Percentiles rank a stretch among this genome's conserved stretches.
Conservation (phyloP, 192 early-diverging fungal species). For the Coemansia sp. region DNA sequence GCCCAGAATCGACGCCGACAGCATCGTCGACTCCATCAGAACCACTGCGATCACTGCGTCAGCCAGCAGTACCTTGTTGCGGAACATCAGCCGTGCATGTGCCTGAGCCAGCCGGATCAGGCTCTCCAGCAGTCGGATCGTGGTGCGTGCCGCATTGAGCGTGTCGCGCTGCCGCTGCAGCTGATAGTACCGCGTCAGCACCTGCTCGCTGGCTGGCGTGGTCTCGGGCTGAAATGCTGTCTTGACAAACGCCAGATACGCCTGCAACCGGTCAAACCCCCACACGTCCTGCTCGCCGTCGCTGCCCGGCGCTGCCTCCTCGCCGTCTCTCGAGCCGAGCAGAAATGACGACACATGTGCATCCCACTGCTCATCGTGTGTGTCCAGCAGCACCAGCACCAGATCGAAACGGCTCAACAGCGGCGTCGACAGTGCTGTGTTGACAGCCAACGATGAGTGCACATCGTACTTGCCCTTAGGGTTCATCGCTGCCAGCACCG, state of each 20-base stretch:
- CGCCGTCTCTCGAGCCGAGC: constrained; percentile 16
- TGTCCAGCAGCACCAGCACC: constrained; percentile 68
- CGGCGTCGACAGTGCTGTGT: constrained; percentile 65
- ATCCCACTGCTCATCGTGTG: constrained; percentile 67
- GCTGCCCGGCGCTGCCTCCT: constrained; percentile 46
- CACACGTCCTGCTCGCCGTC: constrained; percentile 39
- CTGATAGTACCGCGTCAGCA: constrained; percentile 72
- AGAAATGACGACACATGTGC: constrained; percentile 58
- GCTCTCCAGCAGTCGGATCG: constrained; percentile 64
- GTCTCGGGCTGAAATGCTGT: constrained; percentile 56
- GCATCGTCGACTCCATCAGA: constrained; percentile 79
- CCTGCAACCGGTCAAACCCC: constrained; percentile 65
- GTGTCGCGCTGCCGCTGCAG: constrained; percentile 65
- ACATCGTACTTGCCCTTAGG: constrained; percentile 74
- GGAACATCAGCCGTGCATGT: constrained; percentile 65
- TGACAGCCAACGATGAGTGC: constrained; percentile 60
- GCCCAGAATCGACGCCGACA: constrained; percentile 82
- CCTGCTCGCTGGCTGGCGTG: constrained; percentile 61
- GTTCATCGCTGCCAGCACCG: constrained; percentile 78
- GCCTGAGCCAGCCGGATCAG: constrained; percentile 66
- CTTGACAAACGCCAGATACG: constrained; percentile 67
- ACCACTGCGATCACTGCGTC: constrained; percentile 92
- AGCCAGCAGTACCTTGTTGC: constrained; percentile 62
- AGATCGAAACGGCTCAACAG: constrained; percentile 76
- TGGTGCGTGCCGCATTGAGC: constrained; percentile 69